Base-by-base conservation (phyloP, 2,329 filamentous ascomycete species). In the Pestalotiopsis sp. region DNA sequence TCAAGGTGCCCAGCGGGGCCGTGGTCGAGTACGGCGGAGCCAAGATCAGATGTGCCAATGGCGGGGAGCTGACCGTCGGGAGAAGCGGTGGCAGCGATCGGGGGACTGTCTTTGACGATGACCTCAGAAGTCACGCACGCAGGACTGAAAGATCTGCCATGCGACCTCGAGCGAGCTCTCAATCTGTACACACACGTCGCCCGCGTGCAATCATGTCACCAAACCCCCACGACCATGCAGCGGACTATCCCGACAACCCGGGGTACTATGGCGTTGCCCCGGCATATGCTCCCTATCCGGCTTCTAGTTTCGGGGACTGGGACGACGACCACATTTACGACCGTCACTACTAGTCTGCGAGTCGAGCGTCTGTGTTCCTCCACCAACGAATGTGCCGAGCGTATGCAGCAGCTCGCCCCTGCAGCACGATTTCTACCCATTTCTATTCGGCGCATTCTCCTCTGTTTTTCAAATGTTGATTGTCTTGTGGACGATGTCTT, bases 31-130 rank as follows among this genome's bases (percentile, higher is more conserved):
- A 90, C 31, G 85, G 85, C 49, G 85, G 85, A 36, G 82, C 88
- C 11, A 86, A 89, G 75, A 89, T 91, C 73, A 84, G 87, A 72
- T 89, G 87, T 75, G 81, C 77, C 52, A 86, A 89, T 64, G 88
- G 88, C 49, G 87, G 88, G 25, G 88, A 90, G 73, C 87, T 91
- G 72, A 89, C 86, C 71, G 86, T 90, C 74, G 79, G 71, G 73
- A 78, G 81, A 11, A 78, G 80, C 63, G 84, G 82, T 17, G 36
- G 17, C n/a, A 88, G 86, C 73, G 88, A 91, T 70, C 81, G 81
- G 66, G 82, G 82, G 13, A 86, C 82, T 66, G 76, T 83, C 41
- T 85, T 85, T 67, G 79, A 82, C 3, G 87, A 89, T 31, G 86
- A 88, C 64, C 80, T 81, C 39, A 77, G 75, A 60, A 75, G 67